Conservation (phyloP, 352 stramenopile genomes). For the Phytophthora sp. region DNA sequence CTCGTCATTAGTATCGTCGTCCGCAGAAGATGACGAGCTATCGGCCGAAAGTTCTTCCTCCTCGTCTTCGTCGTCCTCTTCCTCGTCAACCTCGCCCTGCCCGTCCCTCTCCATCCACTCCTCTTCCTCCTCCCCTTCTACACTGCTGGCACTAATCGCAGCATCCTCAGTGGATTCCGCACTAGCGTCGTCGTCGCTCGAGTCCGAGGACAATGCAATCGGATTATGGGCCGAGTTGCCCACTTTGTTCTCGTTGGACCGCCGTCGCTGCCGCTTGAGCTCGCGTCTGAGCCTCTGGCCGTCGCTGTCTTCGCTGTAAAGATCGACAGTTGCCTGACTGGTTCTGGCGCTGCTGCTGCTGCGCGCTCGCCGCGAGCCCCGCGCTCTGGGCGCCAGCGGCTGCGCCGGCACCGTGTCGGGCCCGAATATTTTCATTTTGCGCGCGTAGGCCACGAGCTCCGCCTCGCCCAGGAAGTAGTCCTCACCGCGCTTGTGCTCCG, state of each 20-base stretch:
- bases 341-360: conserved; percentile 20
- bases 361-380: conserved; percentile 8
- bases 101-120: conserved; percentile 25
- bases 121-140: conserved; percentile 16
- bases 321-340: neutral
- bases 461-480: conserved; percentile 52
- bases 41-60: conserved; percentile 7
- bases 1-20: neutral
- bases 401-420: conserved; percentile 6
- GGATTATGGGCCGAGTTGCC: conserved; percentile 20
- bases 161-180: neutral
- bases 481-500: conserved; percentile 25
- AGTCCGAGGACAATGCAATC: conserved; percentile 32
- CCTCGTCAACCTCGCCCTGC: conserved; percentile 19
- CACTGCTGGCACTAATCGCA: conserved; percentile 13
- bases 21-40: neutral
- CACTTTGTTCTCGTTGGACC: conserved; percentile 2
- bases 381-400: neutral
- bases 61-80: conserved; percentile 30
- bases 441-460: conserved; percentile 39
- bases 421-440: conserved; percentile 40
- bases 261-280: conserved; percentile 13
- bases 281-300: conserved; percentile 3
- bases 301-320: conserved; percentile 8
- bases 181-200: conserved; percentile 17